Base-by-base conservation (phyloP, 805 yeast species). In the Nakazawaea ishiwadae region DNA sequence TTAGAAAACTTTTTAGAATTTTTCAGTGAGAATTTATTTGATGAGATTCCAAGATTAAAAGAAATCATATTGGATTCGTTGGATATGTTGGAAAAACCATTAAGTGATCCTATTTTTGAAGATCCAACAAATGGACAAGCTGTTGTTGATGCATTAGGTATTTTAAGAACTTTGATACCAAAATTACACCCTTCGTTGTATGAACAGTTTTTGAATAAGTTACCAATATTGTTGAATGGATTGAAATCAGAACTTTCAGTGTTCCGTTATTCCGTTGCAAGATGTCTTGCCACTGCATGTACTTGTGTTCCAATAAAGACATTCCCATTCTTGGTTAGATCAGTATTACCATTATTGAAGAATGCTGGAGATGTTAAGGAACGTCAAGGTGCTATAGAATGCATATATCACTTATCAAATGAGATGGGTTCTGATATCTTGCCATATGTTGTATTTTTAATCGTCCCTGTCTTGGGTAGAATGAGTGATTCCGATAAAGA, bases 401-500 rank as follows among this genome's bases (percentile, higher is more conserved):
- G 93, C 18, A 73, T 91, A 6, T 90, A 87, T 57, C 97, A 93
- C 55, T 68, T 93, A 35, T 79, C 96, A 2, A 69, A 71, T 30
- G 74, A 84, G 3, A 88, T 93, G 96, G 97, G 95, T 1, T 69
- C 86, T 6, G 84, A 77, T 46, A 88, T 95, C 42, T 66, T 93
- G 46, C 99, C 99, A 0, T 93, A 91, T 60, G 90, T 93, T 36
- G 95, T 93, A 28, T 93, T 93, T 59, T 73, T 93, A 52, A 88
- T 93, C 59, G 98, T 95, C 20, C 99, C 99, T 9, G 88, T 93
- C 4, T 68, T 93, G 51, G 99, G 99, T 34, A 75, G 99, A 55
- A 93, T 93, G 99, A 90, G 96, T 70, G 99, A 93, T 60, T 71
- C 96, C 1, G 87, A 91, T 55, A 73, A 72, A 39, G 96, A 87